phyloP scores from a whole-genome alignment of 139 green algal genomes.

The Volvox reticuliferus region DNA sequence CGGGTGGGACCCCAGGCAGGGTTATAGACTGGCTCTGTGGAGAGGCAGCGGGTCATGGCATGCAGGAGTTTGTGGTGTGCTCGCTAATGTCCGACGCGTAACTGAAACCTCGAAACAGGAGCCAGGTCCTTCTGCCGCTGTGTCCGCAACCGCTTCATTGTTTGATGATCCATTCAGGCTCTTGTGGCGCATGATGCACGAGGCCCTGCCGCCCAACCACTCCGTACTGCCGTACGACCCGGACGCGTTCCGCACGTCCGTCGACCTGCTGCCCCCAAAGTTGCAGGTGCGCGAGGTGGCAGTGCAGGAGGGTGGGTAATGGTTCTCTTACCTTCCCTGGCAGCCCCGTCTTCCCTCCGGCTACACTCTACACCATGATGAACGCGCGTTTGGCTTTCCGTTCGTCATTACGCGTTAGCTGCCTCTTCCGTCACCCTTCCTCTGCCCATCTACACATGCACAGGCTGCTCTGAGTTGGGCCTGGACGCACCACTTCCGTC shows the following conservation, averaged over 20 bases:
- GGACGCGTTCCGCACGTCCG: slow-evolving; percentile 21
- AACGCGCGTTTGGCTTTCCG: neutral
- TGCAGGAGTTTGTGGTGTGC: too few relatives aligned
- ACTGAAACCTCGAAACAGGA: too few relatives aligned
- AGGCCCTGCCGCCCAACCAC: slow-evolving; percentile 41
- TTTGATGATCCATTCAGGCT: slow-evolving; percentile 15
- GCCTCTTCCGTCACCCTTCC: neutral
- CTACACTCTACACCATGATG: neutral
- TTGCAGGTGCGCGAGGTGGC: slow-evolving; percentile 18
- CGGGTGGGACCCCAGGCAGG: neutral
- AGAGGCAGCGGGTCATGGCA: neutral
- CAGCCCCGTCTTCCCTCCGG: too few relatives aligned
- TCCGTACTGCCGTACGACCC: slow-evolving; percentile 20
- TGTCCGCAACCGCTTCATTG: too few relatives aligned
- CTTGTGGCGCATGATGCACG: slow-evolving; percentile 52
- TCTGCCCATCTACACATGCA: neutral
- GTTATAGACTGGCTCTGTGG: too few relatives aligned
- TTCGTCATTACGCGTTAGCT: too few relatives aligned
- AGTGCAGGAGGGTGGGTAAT: neutral
- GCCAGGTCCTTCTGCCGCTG: too few relatives aligned
- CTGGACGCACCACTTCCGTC: slow-evolving; percentile 48
- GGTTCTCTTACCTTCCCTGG: too few relatives aligned
- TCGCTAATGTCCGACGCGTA: too few relatives aligned
- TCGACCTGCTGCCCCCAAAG: neutral
- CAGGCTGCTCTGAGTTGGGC: slow-evolving; percentile 43